Evolutionary conservation across 306 rosid genomes (phyloP).

Genomic region (Cucurbita moschata): DNA sequence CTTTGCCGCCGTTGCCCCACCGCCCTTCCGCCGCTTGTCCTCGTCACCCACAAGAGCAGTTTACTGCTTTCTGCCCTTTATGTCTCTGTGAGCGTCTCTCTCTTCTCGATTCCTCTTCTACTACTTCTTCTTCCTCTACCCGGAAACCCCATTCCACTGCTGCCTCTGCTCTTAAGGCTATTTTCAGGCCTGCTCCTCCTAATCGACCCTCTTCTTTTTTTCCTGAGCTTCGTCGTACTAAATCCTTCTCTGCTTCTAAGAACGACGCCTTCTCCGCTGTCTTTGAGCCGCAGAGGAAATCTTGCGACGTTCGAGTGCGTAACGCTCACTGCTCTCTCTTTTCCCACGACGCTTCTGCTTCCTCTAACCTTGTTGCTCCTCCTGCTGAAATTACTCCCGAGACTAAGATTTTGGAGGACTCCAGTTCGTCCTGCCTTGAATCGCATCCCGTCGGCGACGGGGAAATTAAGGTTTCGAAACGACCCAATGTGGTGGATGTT

Average conservation of each 20-base stretch:
- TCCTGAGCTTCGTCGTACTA: constrained; percentile 93
- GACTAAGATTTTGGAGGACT: constrained; percentile 14
- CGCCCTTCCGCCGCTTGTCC: constrained; percentile 66
- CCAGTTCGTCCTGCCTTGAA: constrained; percentile 26
- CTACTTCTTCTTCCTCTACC: constrained; percentile 23
- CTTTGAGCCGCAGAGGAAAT: constrained; percentile 78
- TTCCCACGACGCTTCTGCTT: constrained; percentile 24
- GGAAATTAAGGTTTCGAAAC: constrained; percentile 35
- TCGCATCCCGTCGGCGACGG: constrained; percentile 33
- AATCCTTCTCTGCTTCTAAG: constrained; percentile 87
- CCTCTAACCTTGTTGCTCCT: neutral
- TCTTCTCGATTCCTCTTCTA: constrained; percentile 47
- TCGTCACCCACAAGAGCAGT: constrained; percentile 66
- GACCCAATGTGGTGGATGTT: constrained; percentile 14
- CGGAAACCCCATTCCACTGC: constrained; percentile 59
- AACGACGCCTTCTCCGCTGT: constrained; percentile 64
- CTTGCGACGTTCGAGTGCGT: constrained; percentile 89
- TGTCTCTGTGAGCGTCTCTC: constrained; percentile 98
- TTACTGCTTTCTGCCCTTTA: constrained; percentile 91
- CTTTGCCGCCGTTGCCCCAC: constrained; percentile 21
- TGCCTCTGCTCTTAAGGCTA: constrained; percentile 76
- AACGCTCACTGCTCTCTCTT: constrained; percentile 56
- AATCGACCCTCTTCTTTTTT: constrained; percentile 25
- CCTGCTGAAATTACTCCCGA: constrained; percentile 14
- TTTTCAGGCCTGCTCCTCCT: constrained; percentile 43